phyloP scores from a whole-genome alignment of 2,329 filamentous ascomycete species.

The Fusarium burgessii region DNA sequence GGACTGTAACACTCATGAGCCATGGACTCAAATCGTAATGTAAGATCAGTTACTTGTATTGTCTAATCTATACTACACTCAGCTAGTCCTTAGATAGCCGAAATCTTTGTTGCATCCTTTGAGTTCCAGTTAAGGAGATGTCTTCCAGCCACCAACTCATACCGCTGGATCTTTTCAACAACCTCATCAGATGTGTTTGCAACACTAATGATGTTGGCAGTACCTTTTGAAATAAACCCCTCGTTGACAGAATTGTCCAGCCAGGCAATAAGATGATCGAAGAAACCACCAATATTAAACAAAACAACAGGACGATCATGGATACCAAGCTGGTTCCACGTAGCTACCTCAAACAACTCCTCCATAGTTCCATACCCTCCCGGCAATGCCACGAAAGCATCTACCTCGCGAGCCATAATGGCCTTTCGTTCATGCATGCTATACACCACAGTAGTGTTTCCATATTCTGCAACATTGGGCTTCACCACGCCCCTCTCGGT shows the following conservation, averaged over 20 bases:
- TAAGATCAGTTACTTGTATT: neutral
- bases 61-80: neutral
- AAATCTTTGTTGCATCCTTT: neutral
- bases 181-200: neutral
- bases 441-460: neutral
- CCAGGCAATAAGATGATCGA: neutral
- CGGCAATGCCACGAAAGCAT: slow-evolving; percentile 80
- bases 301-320: slow-evolving; percentile 77
- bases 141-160: neutral
- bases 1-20: neutral
- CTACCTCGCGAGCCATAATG: slow-evolving; percentile 58
- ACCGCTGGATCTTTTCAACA: neutral
- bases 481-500: slow-evolving; percentile 65
- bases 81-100: neutral
- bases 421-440: slow-evolving; percentile 57
- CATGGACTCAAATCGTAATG: neutral
- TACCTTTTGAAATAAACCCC: neutral
- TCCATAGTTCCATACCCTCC: slow-evolving; percentile 97
- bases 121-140: neutral
- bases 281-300: slow-evolving; percentile 79
- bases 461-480: neutral
- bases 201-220: neutral
- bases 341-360: slow-evolving; percentile 90
- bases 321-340: slow-evolving; percentile 97
- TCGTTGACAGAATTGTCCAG: neutral